phyloP scores from a whole-genome alignment of 2,329 filamentous ascomycete genomes.

The Aspergillus pseudoviridinutans region DNA sequence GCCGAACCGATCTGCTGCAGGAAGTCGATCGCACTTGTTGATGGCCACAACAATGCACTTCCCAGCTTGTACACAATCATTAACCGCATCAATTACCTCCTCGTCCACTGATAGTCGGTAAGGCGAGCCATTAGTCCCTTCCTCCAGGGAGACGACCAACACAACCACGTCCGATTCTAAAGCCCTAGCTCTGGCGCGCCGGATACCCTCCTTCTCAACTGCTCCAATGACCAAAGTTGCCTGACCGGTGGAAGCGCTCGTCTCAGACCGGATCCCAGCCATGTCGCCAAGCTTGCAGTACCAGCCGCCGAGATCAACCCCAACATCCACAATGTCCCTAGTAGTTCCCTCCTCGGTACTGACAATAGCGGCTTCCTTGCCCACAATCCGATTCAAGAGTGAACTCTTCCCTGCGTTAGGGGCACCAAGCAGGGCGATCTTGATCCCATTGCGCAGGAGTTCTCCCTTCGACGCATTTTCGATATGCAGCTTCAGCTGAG shows the following conservation, averaged over 20 bases:
- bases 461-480: conserved; percentile 77
- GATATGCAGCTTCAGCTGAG: conserved; percentile 65
- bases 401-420: conserved; percentile 96
- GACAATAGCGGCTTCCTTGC: conserved; percentile 91
- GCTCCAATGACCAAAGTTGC: conserved; percentile 53
- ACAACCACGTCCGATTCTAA: conserved; percentile 80
- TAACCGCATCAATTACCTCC: conserved; percentile 54
- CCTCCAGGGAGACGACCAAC: conserved; percentile 72
- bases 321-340: conserved; percentile 86
- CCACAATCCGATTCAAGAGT: conserved; percentile 82
- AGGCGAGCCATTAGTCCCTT: conserved; percentile 23
- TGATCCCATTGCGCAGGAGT: conserved; percentile 78
- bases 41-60: conserved; percentile 56
- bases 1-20: conserved; percentile 9
- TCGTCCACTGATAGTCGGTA: conserved; percentile 45
- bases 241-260: conserved; percentile 10
- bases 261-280: conserved; percentile 68
- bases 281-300: conserved; percentile 94
- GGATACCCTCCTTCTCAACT: conserved; percentile 86
- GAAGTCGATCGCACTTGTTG: conserved; percentile 57
- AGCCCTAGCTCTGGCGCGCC: conserved; percentile 76
- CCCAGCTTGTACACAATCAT: conserved; percentile 46
- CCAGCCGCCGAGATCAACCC: conserved; percentile 83
- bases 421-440: conserved; percentile 79
- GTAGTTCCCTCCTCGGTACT: conserved; percentile 91